Evolutionary conservation across 441 rosid genomes (phyloP), one percentile per base, ranked within the genome.

Genomic region (Rhodomyrtus psidioides): DNA sequence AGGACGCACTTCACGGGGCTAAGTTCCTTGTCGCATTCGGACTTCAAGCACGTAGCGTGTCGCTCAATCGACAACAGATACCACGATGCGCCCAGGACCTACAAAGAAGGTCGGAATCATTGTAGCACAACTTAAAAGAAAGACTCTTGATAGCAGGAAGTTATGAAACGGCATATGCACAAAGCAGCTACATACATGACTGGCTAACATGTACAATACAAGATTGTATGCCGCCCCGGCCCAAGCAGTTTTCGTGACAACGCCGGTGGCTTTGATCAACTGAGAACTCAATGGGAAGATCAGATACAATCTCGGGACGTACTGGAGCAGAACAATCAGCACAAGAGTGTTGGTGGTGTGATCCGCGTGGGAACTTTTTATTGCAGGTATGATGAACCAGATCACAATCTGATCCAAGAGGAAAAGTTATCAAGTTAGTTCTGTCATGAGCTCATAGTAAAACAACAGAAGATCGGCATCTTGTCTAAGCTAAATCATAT

Each of bases 151-250:
- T 46, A 34, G 34, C 76, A 65, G 9, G 4, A 65, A 65, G 27
- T 30, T n/a, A 19, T 2, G 53, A 13, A 27, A 84, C 10, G 16
- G 0, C 14, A 2, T 39, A n/a, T 26, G 54, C 28, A 42, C 56
- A 60, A 34, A 34, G 23, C 8, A 7, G 56, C 70, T 87, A 87
- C 96, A 44, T 90, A 96, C 99, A 90, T 97, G 99, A 83, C 98
- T 94, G 84, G 99, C 99, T 62, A 97, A 88, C 97, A 95, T 93
- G 93, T 95, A 97, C 53, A 95, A 91, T 16, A 94, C 85, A 54
- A 97, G 98, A 92, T 94, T 95, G 84, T 97, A 97, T 21, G 98
- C 98, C 82, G 99, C 99, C 21, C 98, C 99, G 5, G 99, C 99
- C 99, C 98, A 97, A 82, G 97, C 99, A 15, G 99, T 94, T 85